phyloP scores from a whole-genome alignment of 345 rosid genomes.

The Rhizophora apiculata region DNA sequence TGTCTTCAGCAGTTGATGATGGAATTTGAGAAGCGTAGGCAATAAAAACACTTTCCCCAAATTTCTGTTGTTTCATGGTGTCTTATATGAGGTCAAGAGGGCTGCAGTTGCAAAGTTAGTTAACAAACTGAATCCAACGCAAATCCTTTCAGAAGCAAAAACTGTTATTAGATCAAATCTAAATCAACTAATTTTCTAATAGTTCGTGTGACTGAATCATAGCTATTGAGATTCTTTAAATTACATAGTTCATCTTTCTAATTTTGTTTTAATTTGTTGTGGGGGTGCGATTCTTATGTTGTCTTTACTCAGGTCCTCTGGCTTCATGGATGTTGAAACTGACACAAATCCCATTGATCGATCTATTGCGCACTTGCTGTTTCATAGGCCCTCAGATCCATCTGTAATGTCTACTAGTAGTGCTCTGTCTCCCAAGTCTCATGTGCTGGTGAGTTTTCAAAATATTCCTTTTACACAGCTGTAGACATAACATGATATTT shows the following conservation, averaged over 20 bases:
- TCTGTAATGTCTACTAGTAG: conserved; percentile 39
- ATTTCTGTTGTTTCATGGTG: too few relatives aligned
- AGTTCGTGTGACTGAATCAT: too few relatives aligned
- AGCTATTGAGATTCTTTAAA: not conserved
- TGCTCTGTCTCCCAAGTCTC: conserved; percentile 40
- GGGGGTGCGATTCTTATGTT: not conserved
- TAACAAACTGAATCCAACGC: too few relatives aligned
- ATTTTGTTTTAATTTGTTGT: not conserved
- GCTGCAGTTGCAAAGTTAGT: too few relatives aligned
- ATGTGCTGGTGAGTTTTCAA: conserved; percentile 41
- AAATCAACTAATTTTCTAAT: too few relatives aligned
- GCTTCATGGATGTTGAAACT: conserved; percentile 73
- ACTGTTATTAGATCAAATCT: too few relatives aligned
- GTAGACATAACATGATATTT: not conserved
- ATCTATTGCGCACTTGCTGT: conserved; percentile 82
- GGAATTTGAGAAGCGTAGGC: too few relatives aligned
- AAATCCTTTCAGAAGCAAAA: too few relatives aligned
- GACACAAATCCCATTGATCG: conserved; percentile 93
- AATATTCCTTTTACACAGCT: not conserved
- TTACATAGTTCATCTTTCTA: not conserved
- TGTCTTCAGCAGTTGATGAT: too few relatives aligned
- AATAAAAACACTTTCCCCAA: too few relatives aligned
- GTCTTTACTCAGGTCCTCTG: conserved; percentile 47
- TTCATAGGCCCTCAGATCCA: conserved; percentile 77
- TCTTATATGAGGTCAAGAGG: too few relatives aligned